Evolutionary conservation across 352 stramenopile genomes (phyloP), one percentile per base, ranked within the genome.

Genomic region (Pythium periplocum): DNA sequence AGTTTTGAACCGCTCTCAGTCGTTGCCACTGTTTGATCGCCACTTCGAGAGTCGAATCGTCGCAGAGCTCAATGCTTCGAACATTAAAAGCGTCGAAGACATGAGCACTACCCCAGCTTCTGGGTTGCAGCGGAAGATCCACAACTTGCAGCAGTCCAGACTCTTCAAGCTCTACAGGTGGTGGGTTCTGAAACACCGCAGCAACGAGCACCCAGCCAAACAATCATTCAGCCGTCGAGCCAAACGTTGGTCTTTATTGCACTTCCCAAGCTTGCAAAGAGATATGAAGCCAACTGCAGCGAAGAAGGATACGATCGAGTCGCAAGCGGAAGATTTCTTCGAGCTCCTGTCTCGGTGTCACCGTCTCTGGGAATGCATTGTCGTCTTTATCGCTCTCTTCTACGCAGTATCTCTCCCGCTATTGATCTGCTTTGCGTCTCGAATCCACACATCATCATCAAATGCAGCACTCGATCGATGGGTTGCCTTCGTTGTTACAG

Each of bases 381-480:
- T 84, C 32, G 73, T 87, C 2, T 33, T 70, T 35, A 72, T 84
- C 7, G 73, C 67, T 0, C 47, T 78, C 26, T 78, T 79, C 12
- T 89, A 89, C 47, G 78, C 78, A n/a, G 60, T 83, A 11, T 71
- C 64, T 30, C 67, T 86, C 4, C 78, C 78, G 5, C 84, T 75
- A 40, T 59, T 89, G 36, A 66, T 87, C 48, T 83, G 71, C 49
- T 89, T 89, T 30, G 49, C 55, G 1, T 84, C 76, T 0, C 61
- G 77, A n/a, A 70, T 63, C 17, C 34, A 65, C 37, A 80, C 59
- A 1, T 39, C 17, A 31, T 35, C 34, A 30, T 30, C 7, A 8
- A 51, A 56, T n/a, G 17, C 35, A 1, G 12, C 45, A 7, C 39
- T 86, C 2, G 33, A 12, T 1, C 55, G 62, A 47, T 85, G 65